Base-by-base conservation (phyloP, 2,329 filamentous ascomycete genomes). In the Periconia sp. region DNA sequence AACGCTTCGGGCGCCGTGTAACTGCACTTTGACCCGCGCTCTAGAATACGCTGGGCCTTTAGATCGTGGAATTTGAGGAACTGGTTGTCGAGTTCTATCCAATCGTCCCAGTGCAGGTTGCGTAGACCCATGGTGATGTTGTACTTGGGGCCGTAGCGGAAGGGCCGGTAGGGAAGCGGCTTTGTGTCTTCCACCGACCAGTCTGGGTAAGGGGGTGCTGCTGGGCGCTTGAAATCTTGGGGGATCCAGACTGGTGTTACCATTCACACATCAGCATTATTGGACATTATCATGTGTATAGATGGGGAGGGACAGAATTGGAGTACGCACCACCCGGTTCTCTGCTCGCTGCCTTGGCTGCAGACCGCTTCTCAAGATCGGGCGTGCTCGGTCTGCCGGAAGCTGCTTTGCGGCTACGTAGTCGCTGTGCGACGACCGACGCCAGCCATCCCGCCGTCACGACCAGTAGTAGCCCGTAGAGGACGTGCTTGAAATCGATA, bases 11-110 rank as follows among this genome's bases (percentile, higher is more conserved):
- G 85, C 2, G 83, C 80, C 0, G 88, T 92, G 11, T 71, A 71
- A 61, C 83, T 85, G 71, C 87, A 89, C 65, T 86, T 88, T 0
- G 69, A 49, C 1, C 83, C 87, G 0, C 89, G 80, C 50, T 88
- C 82, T 11, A 64, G 58, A 34, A 95, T 88, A 1, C 89, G 82
- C 11, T 73, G 72, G 1, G 80, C 78, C 69, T 95, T 95, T 52
- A 86, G 81, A 22, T 78, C 78, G 69, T 95, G 88, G 64, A 78
- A 95, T 39, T 80, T 81, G 1, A 84, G 78, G 65, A 83, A 95
- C 33, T 92, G 80, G 61, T 87, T 92, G 70, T 95, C 90, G 18
- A 95, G 80, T 69, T 95, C 88, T 59, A 92, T 90, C 88, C 88
- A 92, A 43, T 90, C 84, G 39, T 86, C 80, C 69, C 82, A 84